Percentiles rank a stretch among this genome's conserved stretches.
Evolutionary conservation across 2,329 filamentous ascomycete species (phyloP).

Genomic region (Epichloe festucae): DNA sequence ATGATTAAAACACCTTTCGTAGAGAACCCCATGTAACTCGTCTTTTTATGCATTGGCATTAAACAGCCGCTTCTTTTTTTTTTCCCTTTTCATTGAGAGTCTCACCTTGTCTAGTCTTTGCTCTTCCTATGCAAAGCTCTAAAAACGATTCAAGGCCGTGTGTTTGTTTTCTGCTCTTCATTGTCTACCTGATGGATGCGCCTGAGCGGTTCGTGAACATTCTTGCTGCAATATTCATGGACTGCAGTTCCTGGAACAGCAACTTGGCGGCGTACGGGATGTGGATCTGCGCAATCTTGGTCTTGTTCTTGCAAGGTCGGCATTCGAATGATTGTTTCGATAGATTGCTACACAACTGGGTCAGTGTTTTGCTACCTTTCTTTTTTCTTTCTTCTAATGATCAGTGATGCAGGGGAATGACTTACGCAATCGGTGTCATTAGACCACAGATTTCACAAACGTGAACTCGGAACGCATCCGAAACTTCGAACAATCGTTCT

Average conservation of each 20-base stretch:
- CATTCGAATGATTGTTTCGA: conserved; percentile 96
- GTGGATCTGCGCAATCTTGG: conserved; percentile 92
- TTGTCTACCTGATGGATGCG: conserved; percentile 50
- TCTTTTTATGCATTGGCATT: background rate
- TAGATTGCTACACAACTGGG: conserved; percentile 51
- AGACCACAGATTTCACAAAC: conserved; percentile 97
- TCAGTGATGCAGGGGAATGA: conserved; percentile 17
- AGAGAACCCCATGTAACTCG: background rate
- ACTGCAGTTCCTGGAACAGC: conserved; percentile 92
- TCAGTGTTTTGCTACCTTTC: conserved; percentile 18
- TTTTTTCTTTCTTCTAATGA: background rate
- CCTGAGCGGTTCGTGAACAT: conserved; percentile 88
- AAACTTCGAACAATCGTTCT: conserved; percentile 93
- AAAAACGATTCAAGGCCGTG: background rate
- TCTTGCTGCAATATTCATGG: conserved; percentile 96
- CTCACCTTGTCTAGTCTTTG: background rate
- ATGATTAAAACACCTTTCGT: background rate
- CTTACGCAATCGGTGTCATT: conserved; percentile 98
- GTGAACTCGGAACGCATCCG: conserved; percentile 94
- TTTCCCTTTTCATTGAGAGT: background rate
- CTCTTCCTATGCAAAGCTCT: background rate
- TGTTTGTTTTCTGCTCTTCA: no score
- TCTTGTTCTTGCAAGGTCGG: conserved; percentile 97
- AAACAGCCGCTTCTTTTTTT: background rate
- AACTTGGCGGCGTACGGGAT: conserved; percentile 97